Base-by-base conservation (phyloP, 2,329 filamentous ascomycete species). In the Talaromyces verruculosus region DNA sequence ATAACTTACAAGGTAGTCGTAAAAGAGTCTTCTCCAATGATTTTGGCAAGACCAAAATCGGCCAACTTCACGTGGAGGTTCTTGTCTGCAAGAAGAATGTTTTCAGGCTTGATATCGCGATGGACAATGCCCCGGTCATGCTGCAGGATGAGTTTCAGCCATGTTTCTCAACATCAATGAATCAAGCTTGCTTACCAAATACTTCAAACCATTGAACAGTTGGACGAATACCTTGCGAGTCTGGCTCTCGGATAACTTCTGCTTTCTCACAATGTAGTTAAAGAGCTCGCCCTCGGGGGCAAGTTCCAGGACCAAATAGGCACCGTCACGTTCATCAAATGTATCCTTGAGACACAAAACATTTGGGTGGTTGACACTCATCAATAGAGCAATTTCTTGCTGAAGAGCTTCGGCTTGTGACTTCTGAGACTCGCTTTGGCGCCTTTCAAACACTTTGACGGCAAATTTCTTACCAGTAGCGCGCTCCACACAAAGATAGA, bases 81-180 rank as follows among this genome's bases (percentile, higher is more conserved):
- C 73, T 92, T 92, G 78, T 97, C 92, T 5, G 90, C 88, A 41
- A 99, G 82, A 8, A 99, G 81, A 39, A 99, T 98, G 73, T 98
- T 98, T 76, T 98, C 94, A 0, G 93, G 94, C 78, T 97, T 98
- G 80, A 99, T 97, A 72, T 99, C 95, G 66, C 95, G 90, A 77
- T 99, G 95, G 5, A 98, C 93, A 76, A 99, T 96, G 72, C 95
- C 96, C 68, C 95, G 91, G 68, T 98, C 95, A 76, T 99, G 95
- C 94, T 97, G 35, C 15, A 61, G 33, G 7, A 28, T 3, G 68
- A 71, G 69, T 19, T 7, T 64, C 19, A 63, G 51, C 45, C 22
- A 19, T 37, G 28, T 55, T 15, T 22, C 39, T 30, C 35, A 13
- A 47, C n/a, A 58, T 41, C 59, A 28, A 41, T 53, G 13, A 41